Base-by-base conservation (phyloP, 805 yeast genomes). In the Lachancea cidri region DNA sequence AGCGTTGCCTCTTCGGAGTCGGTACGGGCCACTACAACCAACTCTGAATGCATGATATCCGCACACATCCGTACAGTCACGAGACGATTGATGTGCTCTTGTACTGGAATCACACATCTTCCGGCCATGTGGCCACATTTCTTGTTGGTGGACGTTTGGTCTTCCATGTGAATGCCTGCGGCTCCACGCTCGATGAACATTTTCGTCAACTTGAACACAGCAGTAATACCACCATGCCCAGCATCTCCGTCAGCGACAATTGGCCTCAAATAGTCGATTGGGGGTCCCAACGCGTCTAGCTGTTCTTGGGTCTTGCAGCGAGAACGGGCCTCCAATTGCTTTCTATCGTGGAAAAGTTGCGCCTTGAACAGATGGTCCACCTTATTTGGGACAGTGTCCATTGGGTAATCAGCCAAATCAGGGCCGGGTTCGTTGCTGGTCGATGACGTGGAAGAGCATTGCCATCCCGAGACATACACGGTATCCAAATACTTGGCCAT, bases 41-140 rank as follows among this genome's bases (percentile, higher is more conserved):
- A 74, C 60, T 88, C 88, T 33, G 88, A 77, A 39, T 95, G 93
- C 69, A 86, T 79, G 48, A 89, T 84, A 68, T 91, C 98, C 36
- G 97, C 96, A 58, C 94, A 80, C 48, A 95, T 87, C 68, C 98
- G 83, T 58, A 91, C 86, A 37, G 97, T 94, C 50, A 87, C 82
- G 64, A 91, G 74, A 66, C 98, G 80, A 72, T 86, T 88, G 68
- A 91, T 86, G 70, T 91, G 98, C 72, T 91, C 98, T 70, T 88
- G 96, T 45, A 88, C 93, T 49, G 98, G 98, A 48, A 91, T 96
- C 54, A 91, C 79, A 40, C 93, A 97, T 68, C 93, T 87, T 57
- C 98, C 98, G 52, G 95, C 97, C 98, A 91, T 91, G 70, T 91
- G 98, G 47, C 98, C 98, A 72, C 98, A 91, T 72, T 91, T 91